phyloP scores from a whole-genome alignment of 768 basidiomycete genomes.

The Trametes meyenii region DNA sequence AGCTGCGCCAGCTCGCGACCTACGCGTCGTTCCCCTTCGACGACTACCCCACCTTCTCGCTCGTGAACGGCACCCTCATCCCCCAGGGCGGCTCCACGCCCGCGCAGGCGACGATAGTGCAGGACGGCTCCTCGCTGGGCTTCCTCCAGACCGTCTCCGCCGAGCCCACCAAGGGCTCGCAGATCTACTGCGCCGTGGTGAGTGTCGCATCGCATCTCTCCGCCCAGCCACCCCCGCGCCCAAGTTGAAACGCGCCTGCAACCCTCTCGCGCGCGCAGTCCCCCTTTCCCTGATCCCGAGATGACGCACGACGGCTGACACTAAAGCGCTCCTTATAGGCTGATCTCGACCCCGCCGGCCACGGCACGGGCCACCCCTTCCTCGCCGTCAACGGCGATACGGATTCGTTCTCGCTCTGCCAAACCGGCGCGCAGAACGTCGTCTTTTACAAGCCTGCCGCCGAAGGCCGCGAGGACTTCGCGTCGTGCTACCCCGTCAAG shows the following conservation, averaged over 20 bases:
- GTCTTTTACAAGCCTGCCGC: constrained; percentile 29
- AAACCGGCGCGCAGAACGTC: constrained; percentile 23
- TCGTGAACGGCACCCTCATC: constrained; percentile 42
- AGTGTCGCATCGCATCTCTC: constrained; percentile 3
- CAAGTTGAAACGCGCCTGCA: background rate
- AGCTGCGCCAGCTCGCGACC: constrained; percentile 51
- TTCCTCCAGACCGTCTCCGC: constrained; percentile 42
- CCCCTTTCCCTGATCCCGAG: background rate
- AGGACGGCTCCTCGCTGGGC: constrained; percentile 36
- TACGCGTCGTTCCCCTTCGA: constrained; percentile 53
- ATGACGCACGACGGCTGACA: background rate
- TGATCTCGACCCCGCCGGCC: constrained; percentile 26
- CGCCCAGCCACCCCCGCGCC: background rate
- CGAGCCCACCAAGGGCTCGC: constrained; percentile 32
- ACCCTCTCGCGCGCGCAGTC: background rate
- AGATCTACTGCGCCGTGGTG: constrained; percentile 42
- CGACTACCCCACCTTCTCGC: constrained; percentile 46
- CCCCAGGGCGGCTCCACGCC: constrained; percentile 38
- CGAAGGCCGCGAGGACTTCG: constrained; percentile 24
- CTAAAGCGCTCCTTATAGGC: constrained; percentile 7
- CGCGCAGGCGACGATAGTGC: constrained; percentile 40
- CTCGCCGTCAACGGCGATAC: constrained; percentile 29
- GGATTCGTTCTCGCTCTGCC: constrained; percentile 26
- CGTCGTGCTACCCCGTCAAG: constrained; percentile 28
- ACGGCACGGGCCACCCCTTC: constrained; percentile 26